phyloP scores from a whole-genome alignment of 768 basidiomycete species.

The Daedaleopsis nitida region DNA sequence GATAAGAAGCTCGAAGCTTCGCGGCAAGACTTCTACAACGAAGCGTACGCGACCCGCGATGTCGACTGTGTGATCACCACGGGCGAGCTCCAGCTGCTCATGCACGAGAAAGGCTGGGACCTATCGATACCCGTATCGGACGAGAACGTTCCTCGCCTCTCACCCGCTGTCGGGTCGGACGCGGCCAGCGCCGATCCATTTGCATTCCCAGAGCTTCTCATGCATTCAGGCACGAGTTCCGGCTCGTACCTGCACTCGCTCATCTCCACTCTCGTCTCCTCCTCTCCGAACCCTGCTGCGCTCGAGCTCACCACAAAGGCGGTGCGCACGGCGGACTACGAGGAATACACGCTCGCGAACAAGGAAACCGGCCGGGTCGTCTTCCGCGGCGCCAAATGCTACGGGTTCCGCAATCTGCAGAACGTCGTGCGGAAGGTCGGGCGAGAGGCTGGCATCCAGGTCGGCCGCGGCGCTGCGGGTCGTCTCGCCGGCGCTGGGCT shows the following conservation, averaged over 20 bases:
- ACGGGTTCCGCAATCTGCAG: slow-evolving; percentile 96
- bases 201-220: slow-evolving; percentile 69
- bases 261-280: slow-evolving; percentile 52
- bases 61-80: slow-evolving; percentile 98
- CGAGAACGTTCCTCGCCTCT: slow-evolving; percentile 39
- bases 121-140: slow-evolving; percentile 56
- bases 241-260: slow-evolving; percentile 90
- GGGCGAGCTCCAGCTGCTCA: slow-evolving; percentile 85
- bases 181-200: background rate
- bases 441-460: slow-evolving; percentile 75
- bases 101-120: slow-evolving; percentile 83
- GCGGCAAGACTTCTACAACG: slow-evolving; percentile 88
- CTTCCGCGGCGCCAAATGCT: slow-evolving; percentile 94
- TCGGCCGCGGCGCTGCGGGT: slow-evolving; percentile 71
- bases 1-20: slow-evolving; percentile 99
- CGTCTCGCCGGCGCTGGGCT: slow-evolving; percentile 33
- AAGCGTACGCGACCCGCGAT: slow-evolving; percentile 80
- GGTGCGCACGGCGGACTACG: slow-evolving; percentile 76
- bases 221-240: slow-evolving; percentile 84
- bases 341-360: slow-evolving; percentile 63
- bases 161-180: background rate
- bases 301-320: slow-evolving; percentile 55
- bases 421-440: slow-evolving; percentile 94
- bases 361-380: slow-evolving; percentile 57
- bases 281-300: slow-evolving; percentile 32